Conservation (phyloP, 495 filamentous ascomycete genomes). For the Penicillium cosmopolitanum region DNA sequence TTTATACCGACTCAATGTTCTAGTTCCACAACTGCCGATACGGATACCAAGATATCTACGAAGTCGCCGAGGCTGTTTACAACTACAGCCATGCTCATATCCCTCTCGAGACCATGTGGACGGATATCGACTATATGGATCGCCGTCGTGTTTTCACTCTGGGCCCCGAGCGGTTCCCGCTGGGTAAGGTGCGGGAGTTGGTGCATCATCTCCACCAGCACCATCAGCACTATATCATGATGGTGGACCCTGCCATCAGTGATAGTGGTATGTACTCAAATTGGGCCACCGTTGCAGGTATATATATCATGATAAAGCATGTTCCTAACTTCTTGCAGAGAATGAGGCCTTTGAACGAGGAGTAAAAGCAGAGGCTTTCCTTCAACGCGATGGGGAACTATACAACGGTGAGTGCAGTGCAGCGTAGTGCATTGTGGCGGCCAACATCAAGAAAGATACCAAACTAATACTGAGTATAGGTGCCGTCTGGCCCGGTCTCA, state of each 20-base stretch:
- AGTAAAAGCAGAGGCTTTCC: conserved; percentile 62
- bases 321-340: conserved; percentile 32
- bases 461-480: too few species aligned
- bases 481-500: conserved; percentile 84
- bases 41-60: conserved; percentile 76
- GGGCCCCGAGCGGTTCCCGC: conserved; percentile 72
- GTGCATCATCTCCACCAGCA: conserved; percentile 72
- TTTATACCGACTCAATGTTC: neutral
- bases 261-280: conserved; percentile 33
- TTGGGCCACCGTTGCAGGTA: neutral
- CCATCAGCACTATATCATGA: conserved; percentile 80
- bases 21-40: conserved; percentile 82
- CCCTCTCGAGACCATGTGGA: conserved; percentile 89
- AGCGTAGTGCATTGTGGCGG: too few species aligned
- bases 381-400: conserved; percentile 66
- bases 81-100: conserved; percentile 79
- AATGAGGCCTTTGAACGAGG: conserved; percentile 70
- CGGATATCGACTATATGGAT: conserved; percentile 83
- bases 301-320: neutral
- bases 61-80: conserved; percentile 76
- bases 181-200: conserved; percentile 68
- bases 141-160: conserved; percentile 70
- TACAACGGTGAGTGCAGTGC: conserved; percentile 57
- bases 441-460: too few species aligned
- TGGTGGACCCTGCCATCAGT: conserved; percentile 83